These are phyloP conservation scores for Coleophoma cylindrospora DNA, from an alignment of 2,329 filamentous ascomycete species.

Conservation along the genomic window DNA sequence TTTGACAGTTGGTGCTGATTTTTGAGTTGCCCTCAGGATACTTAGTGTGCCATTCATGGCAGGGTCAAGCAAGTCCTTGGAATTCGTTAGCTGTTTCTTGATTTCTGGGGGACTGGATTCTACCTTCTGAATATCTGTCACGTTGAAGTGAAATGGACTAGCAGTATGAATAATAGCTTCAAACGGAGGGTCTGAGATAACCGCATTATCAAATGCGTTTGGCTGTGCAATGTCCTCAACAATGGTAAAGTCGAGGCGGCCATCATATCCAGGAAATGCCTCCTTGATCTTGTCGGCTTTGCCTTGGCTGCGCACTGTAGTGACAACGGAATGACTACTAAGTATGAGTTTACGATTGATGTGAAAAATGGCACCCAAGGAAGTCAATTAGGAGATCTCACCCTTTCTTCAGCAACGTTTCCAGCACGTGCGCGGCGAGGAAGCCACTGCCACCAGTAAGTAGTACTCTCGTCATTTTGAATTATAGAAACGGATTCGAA, in stretches of 20 bases:
- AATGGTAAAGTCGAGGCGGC: conserved; percentile 40
- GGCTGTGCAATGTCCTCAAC: conserved; percentile 67
- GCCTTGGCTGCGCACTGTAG: conserved; percentile 36
- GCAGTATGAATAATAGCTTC: conserved; percentile 70
- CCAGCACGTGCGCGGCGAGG: conserved; percentile 44
- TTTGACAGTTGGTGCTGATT: conserved; percentile 28
- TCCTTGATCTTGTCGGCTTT: conserved; percentile 36
- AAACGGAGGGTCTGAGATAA: conserved; percentile 47
- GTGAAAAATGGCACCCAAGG: background rate
- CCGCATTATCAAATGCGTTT: conserved; percentile 57
- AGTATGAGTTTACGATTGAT: conserved; percentile 4
- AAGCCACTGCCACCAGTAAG: conserved; percentile 37
- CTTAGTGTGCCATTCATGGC: conserved; percentile 46
- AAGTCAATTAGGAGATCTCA: background rate
- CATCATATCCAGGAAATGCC: conserved; percentile 25
- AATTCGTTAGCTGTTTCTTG: conserved; percentile 8
- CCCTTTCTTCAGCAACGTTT: conserved; percentile 29
- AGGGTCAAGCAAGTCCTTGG: conserved; percentile 39
- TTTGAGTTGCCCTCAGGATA: conserved; percentile 38
- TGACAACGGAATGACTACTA: conserved; percentile 27
- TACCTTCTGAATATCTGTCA: conserved; percentile 10
- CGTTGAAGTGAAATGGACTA: conserved; percentile 39
- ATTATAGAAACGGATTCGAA: background rate
- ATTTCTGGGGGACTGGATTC: background rate
- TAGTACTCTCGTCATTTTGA: background rate